These are phyloP conservation scores for Yamagishiella unicocca DNA, from an alignment of 139 green algal genomes.

Conservation along the genomic window DNA sequence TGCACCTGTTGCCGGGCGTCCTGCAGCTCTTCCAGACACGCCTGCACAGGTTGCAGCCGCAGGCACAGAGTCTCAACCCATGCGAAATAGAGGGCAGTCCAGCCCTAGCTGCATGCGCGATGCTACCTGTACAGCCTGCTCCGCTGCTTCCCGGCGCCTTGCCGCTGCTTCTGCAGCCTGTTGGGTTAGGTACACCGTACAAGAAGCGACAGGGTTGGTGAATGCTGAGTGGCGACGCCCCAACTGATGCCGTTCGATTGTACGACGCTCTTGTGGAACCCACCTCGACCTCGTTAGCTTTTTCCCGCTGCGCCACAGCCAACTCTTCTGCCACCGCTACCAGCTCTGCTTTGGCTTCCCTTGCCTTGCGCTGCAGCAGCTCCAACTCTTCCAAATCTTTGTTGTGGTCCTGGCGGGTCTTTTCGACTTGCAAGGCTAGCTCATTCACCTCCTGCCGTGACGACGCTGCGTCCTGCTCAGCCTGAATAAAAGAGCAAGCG, in stretches of 20 bases:
- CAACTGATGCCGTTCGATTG: no score
- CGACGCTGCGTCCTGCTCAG: conserved; percentile 20
- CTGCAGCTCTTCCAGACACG: conserved; percentile 35
- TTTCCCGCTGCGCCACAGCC: conserved; percentile 39
- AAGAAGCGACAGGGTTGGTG: no score
- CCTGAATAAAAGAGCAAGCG: not conserved
- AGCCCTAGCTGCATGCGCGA: no score
- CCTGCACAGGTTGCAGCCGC: not conserved
- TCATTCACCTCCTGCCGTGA: not conserved
- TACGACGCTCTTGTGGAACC: no score
- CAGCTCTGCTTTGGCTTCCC: conserved; percentile 29
- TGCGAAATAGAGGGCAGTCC: no score
- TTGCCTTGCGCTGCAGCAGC: conserved; percentile 27
- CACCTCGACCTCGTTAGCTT: not conserved
- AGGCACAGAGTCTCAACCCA: no score
- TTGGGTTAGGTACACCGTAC: no score
- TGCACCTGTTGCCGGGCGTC: conserved; percentile 32
- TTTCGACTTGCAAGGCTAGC: not conserved
- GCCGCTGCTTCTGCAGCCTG: no score
- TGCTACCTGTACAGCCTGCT: no score
- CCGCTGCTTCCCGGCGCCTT: no score
- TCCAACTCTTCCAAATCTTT: not conserved
- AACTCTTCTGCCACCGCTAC: conserved; percentile 34
- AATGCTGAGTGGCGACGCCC: no score
- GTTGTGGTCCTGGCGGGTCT: not conserved